phyloP scores from a whole-genome alignment of 768 basidiomycete species.

The Boletus edulis region DNA sequence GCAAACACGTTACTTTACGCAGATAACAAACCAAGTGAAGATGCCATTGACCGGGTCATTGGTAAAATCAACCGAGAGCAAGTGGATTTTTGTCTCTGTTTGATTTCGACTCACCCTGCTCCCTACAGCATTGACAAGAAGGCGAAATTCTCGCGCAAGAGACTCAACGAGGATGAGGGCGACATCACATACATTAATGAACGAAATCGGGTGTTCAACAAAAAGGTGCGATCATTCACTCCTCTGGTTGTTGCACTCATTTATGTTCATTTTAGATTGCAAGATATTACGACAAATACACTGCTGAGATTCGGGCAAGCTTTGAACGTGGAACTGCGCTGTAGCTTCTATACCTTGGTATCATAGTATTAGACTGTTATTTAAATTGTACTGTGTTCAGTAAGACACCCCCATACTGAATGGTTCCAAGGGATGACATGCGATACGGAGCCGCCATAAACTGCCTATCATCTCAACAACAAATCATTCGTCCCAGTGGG shows the following conservation, averaged over 20 bases:
- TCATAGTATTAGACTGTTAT: neutral
- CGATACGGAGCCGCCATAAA: too few relatives aligned
- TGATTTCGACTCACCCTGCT: neutral
- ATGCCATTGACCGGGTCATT: slow-evolving; percentile 91
- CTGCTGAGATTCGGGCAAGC: slow-evolving; percentile 91
- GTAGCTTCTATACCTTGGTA: slow-evolving; percentile 35
- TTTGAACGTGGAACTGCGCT: slow-evolving; percentile 97
- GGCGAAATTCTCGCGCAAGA: slow-evolving; percentile 86
- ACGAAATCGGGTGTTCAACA: slow-evolving; percentile 96
- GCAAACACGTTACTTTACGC: slow-evolving; percentile 92
- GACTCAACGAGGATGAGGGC: slow-evolving; percentile 86
- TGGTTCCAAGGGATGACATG: neutral
- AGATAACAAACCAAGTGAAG: slow-evolving; percentile 93
- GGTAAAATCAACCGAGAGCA: slow-evolving; percentile 92
- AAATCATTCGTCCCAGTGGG: too few relatives aligned
- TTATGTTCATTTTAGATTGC: slow-evolving; percentile 58
- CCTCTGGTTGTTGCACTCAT: neutral
- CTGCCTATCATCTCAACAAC: too few relatives aligned
- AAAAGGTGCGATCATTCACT: slow-evolving; percentile 58
- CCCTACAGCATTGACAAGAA: slow-evolving; percentile 78
- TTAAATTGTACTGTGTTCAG: slow-evolving; percentile 2
- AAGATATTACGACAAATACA: slow-evolving; percentile 96
- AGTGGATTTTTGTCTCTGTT: slow-evolving; percentile 32
- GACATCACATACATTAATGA: slow-evolving; percentile 99
- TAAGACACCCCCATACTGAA: too few relatives aligned